Evolutionary conservation across 495 filamentous ascomycete genomes (phyloP).

Genomic region (Penicillium daleae): DNA sequence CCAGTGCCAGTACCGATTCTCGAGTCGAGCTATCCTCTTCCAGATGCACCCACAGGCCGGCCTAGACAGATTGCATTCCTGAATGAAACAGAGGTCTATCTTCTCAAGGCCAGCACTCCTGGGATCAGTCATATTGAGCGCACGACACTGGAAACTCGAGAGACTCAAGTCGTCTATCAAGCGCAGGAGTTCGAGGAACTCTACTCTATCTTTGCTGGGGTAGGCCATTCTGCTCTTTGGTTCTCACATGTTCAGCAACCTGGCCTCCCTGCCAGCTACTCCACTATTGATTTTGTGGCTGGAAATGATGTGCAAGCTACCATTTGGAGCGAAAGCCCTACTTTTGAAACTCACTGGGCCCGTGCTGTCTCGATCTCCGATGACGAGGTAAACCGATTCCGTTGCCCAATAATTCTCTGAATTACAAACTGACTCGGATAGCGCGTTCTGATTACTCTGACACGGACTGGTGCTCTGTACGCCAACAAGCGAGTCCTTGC

Average conservation of each 20-base stretch:
- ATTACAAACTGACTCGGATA: constrained; percentile 26
- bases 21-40: constrained; percentile 50
- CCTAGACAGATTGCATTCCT: constrained; percentile 50
- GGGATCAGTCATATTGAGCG: constrained; percentile 41
- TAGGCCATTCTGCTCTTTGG: constrained; percentile 47
- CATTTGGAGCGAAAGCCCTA: constrained; percentile 39
- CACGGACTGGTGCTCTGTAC: constrained; percentile 74
- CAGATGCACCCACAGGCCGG: constrained; percentile 37
- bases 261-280: constrained; percentile 36
- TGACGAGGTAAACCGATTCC: constrained; percentile 35
- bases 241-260: constrained; percentile 39
- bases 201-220: constrained; percentile 42
- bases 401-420: neutral
- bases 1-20: constrained; percentile 49
- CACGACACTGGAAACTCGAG: constrained; percentile 43
- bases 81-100: constrained; percentile 49
- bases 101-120: constrained; percentile 41
- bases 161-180: constrained; percentile 37
- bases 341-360: constrained; percentile 47
- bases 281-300: constrained; percentile 27
- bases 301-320: constrained; percentile 22
- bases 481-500: constrained; percentile 73
- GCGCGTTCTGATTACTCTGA: constrained; percentile 55
- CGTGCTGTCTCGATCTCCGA: constrained; percentile 43
- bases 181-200: constrained; percentile 42